Evolutionary conservation across 83 land plant genomes (phyloP).

Genomic region (Picea abies): DNA sequence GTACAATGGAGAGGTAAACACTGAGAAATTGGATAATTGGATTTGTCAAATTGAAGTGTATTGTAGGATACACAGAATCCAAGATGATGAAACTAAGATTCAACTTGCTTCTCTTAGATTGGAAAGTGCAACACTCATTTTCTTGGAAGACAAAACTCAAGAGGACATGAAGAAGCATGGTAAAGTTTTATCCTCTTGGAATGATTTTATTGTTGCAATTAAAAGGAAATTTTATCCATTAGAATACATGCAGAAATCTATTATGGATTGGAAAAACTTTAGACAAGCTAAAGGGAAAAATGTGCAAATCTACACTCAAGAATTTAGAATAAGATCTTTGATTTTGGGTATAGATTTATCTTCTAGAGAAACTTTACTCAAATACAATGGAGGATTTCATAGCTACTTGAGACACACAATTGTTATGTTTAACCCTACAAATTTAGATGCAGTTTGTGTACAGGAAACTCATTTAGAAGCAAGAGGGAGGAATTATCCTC

Average conservation of each 20-base stretch:
- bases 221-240: no score
- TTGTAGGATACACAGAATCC: background rate
- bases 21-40: background rate
- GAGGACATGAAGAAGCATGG: background rate
- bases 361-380: no score
- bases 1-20: background rate
- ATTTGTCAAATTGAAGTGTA: background rate
- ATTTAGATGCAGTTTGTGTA: background rate
- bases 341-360: background rate
- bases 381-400: background rate
- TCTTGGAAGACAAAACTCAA: background rate
- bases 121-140: background rate
- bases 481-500: background rate
- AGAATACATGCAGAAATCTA: no score
- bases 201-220: no score
- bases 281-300: background rate
- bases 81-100: background rate
- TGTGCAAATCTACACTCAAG: background rate
- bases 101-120: background rate
- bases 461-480: background rate
- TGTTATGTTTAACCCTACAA: background rate
- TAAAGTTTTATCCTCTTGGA: no score
- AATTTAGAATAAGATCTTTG: background rate
- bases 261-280: no score
- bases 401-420: background rate